These are phyloP conservation scores for Termitomyces sp. DNA, from an alignment of 768 basidiomycete genomes.

Conservation along the genomic window DNA sequence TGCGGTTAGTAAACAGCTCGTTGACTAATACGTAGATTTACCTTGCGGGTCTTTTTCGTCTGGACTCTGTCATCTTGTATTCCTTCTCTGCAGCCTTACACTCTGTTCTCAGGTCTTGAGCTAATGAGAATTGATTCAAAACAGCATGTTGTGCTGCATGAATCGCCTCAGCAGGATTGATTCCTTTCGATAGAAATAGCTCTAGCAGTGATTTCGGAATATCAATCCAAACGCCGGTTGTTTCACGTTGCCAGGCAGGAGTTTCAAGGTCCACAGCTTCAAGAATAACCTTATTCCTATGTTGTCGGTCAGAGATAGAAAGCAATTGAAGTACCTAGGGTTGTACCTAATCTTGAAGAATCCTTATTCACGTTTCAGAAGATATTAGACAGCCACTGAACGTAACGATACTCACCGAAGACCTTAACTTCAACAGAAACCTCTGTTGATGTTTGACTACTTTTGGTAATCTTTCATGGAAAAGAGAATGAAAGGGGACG, in stretches of 20 bases:
- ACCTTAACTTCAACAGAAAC: conserved; percentile 66
- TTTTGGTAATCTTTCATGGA: background rate
- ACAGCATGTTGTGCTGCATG: conserved; percentile 85
- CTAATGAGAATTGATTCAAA: conserved; percentile 70
- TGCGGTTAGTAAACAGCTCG: background rate
- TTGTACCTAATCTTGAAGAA: conserved; percentile 76
- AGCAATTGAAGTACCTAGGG: too few relatives aligned
- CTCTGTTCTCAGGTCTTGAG: conserved; percentile 72
- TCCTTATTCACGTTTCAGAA: conserved; percentile 29
- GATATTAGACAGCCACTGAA: background rate
- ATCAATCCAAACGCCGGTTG: conserved; percentile 79
- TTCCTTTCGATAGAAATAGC: conserved; percentile 47
- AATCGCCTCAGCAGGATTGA: conserved; percentile 75
- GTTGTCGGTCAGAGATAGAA: background rate
- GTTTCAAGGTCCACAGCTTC: conserved; percentile 78
- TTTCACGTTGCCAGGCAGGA: conserved; percentile 70
- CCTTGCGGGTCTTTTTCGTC: conserved; percentile 69
- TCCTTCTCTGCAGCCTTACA: conserved; percentile 81
- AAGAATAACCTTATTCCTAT: conserved; percentile 59
- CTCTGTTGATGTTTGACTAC: conserved; percentile 32
- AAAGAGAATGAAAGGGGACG: conserved; percentile 21
- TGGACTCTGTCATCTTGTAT: conserved; percentile 46
- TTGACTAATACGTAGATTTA: conserved; percentile 15
- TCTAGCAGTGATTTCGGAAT: conserved; percentile 51
- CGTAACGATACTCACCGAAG: conserved; percentile 48